These are phyloP conservation scores for Tothia fuscella DNA, from an alignment of 2,329 filamentous ascomycete species.

Conservation along the genomic window DNA sequence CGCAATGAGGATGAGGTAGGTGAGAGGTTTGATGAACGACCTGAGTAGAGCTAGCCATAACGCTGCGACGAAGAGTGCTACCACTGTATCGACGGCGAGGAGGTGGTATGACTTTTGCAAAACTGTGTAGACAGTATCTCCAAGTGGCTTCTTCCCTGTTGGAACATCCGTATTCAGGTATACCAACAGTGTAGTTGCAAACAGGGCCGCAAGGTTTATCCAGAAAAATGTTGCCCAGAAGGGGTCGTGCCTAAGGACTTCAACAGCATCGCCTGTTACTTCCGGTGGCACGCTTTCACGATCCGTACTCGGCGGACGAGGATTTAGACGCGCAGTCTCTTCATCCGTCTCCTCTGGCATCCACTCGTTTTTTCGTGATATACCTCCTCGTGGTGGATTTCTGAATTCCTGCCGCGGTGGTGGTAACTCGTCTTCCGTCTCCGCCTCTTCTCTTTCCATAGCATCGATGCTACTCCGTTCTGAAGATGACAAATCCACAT, in stretches of 20 bases:
- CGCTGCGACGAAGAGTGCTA: constrained; percentile 78
- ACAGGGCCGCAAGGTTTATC: constrained; percentile 69
- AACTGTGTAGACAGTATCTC: constrained; percentile 89
- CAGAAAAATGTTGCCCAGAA: constrained; percentile 89
- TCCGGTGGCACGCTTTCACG: constrained; percentile 44
- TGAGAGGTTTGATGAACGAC: constrained; percentile 76
- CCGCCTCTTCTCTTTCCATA: constrained; percentile 26
- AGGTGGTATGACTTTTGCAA: constrained; percentile 79
- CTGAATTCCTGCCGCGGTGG: constrained; percentile 48
- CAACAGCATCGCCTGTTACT: constrained; percentile 36
- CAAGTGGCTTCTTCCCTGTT: constrained; percentile 56
- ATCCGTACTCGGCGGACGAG: constrained; percentile 36
- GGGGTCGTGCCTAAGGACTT: constrained; percentile 67
- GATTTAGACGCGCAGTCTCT: constrained; percentile 33
- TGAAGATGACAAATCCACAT: constrained; percentile 68
- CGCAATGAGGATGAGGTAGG: constrained; percentile 67
- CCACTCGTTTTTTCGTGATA: constrained; percentile 6
- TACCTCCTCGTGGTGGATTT: constrained; percentile 26
- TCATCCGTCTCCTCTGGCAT: constrained; percentile 41
- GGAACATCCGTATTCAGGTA: constrained; percentile 70
- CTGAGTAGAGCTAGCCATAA: constrained; percentile 82
- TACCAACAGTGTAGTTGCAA: constrained; percentile 80
- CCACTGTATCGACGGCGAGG: constrained; percentile 78
- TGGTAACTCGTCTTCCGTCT: constrained; percentile 34
- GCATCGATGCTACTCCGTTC: constrained; percentile 34